Evolutionary conservation across 2,329 filamentous ascomycete genomes (phyloP).

Genomic region (Cytospora mali): DNA sequence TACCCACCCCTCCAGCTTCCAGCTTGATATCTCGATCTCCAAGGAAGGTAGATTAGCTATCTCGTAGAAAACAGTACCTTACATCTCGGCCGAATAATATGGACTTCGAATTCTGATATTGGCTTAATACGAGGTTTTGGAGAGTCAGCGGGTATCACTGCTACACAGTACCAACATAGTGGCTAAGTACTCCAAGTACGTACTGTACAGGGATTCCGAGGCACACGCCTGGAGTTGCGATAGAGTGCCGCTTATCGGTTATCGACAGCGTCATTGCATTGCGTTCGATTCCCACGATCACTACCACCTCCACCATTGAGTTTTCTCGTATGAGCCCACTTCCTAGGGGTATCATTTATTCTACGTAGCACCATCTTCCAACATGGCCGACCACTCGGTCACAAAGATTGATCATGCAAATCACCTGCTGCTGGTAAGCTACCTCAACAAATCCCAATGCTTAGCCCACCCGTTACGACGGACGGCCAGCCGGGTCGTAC

Average conservation of each 20-base stretch:
- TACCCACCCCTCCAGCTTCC: no score
- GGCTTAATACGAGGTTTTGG: conserved; percentile 7
- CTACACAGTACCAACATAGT: no score
- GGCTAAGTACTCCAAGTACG: no score
- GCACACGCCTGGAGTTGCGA: conserved; percentile 2
- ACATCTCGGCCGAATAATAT: conserved; percentile 14
- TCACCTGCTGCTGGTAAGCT: conserved; percentile 71
- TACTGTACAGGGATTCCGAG: no score
- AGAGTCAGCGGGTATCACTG: not conserved
- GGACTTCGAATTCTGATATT: conserved; percentile 1
- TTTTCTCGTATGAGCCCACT: not conserved
- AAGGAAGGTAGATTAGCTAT: no score
- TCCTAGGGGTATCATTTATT: not conserved
- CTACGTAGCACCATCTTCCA: not conserved
- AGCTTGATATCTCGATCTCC: no score
- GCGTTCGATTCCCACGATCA: conserved; percentile 8
- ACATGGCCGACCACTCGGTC: conserved; percentile 63
- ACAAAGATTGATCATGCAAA: conserved; percentile 73
- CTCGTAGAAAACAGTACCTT: not conserved
- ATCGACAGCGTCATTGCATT: conserved; percentile 17
- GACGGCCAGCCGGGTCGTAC: not conserved
- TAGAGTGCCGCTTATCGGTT: conserved; percentile 21
- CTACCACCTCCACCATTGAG: not conserved
- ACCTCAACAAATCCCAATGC: not conserved
- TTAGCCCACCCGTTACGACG: not conserved